Conservation (phyloP, 495 filamentous ascomycete genomes). For the Parachaetomium inaequale region DNA sequence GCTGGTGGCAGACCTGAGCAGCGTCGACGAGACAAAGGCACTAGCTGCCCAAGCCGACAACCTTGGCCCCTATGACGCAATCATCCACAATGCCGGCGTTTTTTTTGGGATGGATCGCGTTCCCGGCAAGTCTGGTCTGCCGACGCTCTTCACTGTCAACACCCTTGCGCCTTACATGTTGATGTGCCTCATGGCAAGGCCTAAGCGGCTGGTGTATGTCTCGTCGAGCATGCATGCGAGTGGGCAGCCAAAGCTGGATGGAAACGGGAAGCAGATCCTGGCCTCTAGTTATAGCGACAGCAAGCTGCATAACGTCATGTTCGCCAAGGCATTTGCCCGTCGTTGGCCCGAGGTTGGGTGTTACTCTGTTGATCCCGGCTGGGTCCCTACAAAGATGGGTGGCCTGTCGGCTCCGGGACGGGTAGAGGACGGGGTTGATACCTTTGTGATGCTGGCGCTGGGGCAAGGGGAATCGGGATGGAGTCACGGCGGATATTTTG, state of each 20-base stretch:
- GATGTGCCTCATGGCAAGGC: conserved; percentile 50
- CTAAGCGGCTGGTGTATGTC: conserved; percentile 51
- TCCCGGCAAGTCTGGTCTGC: conserved; percentile 45
- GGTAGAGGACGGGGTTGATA: conserved; percentile 41
- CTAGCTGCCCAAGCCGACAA: conserved; percentile 51
- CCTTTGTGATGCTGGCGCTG: conserved; percentile 45
- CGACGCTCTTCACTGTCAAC: conserved; percentile 54
- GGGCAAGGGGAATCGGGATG: conserved; percentile 32
- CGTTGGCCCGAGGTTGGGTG: conserved; percentile 45
- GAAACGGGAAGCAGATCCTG: conserved; percentile 20
- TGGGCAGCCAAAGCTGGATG: conserved; percentile 40
- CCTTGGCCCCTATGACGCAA: conserved; percentile 49
- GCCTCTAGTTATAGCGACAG: conserved; percentile 46
- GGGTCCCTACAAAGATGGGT: conserved; percentile 55
- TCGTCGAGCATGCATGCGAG: conserved; percentile 50
- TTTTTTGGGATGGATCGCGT: conserved; percentile 40
- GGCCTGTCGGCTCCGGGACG: conserved; percentile 45
- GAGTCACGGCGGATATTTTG: conserved; percentile 29
- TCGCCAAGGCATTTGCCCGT: conserved; percentile 52
- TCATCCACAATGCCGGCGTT: conserved; percentile 57
- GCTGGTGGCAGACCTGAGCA: conserved; percentile 50
- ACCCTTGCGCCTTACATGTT: conserved; percentile 57
- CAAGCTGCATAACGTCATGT: conserved; percentile 54
- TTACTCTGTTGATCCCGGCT: conserved; percentile 41
- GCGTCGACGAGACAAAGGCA: conserved; percentile 51